Base-by-base conservation (phyloP, 495 filamentous ascomycete species). In the Xylaria intraflava region DNA sequence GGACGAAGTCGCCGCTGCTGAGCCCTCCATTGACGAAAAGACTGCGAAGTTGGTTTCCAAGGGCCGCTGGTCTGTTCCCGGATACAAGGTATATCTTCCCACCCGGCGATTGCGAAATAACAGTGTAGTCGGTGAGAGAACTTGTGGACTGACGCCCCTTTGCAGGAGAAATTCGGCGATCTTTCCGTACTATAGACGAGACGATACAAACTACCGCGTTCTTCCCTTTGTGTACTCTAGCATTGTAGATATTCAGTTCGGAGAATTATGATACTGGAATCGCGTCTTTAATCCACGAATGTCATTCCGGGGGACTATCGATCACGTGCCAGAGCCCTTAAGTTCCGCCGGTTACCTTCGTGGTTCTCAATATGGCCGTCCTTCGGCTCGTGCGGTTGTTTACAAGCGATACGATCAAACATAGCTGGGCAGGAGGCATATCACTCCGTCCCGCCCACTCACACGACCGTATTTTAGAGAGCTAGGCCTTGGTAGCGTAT, bases 121-220 rank as follows among this genome's bases (percentile, higher is more conserved):
- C 1, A 26, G 7, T 26, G 6, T 2, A 12, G 17, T 16, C 24
- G 26, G 19, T 14, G 26, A 45, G 14, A 1, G 41, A n/a, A 41
- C 14, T 24, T n/a, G 19, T 3, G n/a, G 48, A 22, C 58, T 66
- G 41, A 61, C 42, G 9, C 45, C 43, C 2, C 23, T 23, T 43
- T 62, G 44, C 61, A 96, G 91, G 92, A 97, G 84, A 95, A 89
- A 83, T 97, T 97, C 79, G 92, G 92, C 78, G 89, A 97, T 69
- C 83, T 96, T 59, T 90, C 90, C 53, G 71, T 95, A 51, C 76
- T 96, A 62, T 97, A 94, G 82, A 80, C 66, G 54, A 43, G 43
- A 48, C 51, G 51, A 54, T 52, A 54, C 56, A 54, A 29, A 41
- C 50, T 49, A 59, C 51, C 44, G 46, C 56, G 41, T 52, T 62